Conservation (phyloP, 2,329 filamentous ascomycete genomes). For the Ceratocystis alfenasii region DNA sequence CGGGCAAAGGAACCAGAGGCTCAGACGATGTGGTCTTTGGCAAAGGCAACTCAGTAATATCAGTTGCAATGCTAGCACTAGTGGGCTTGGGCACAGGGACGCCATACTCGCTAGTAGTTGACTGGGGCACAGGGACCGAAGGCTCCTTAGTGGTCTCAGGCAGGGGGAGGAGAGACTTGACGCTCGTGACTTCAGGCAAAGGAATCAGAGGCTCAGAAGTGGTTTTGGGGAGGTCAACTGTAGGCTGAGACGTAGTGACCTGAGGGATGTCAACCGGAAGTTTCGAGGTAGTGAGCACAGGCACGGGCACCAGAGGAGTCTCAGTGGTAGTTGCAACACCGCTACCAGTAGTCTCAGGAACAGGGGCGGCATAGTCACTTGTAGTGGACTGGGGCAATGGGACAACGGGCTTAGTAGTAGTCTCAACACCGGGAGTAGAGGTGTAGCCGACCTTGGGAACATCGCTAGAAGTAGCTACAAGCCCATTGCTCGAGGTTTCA, state of each 20-base stretch:
- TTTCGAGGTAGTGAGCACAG: background rate
- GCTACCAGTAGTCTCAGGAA: background rate
- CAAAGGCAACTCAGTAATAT: background rate
- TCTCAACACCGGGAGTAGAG: background rate
- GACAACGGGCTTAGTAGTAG: background rate
- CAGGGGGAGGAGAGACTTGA: background rate
- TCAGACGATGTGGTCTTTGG: background rate
- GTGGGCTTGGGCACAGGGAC: background rate
- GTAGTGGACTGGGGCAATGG: background rate
- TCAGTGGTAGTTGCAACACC: background rate
- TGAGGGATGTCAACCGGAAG: background rate
- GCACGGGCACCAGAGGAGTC: background rate
- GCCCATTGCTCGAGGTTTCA: too few relatives aligned
- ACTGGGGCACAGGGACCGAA: background rate
- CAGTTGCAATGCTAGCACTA: background rate
- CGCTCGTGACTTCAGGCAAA: background rate
- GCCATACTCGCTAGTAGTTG: background rate
- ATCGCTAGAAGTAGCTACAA: background rate
- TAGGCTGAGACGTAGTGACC: background rate
- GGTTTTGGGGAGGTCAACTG: background rate
- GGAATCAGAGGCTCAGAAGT: background rate
- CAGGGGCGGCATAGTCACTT: background rate
- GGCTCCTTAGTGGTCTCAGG: background rate
- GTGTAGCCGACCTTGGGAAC: background rate
- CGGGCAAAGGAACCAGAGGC: background rate